Conservation (phyloP, 345 rosid species). For the Syzygium aromaticum region DNA sequence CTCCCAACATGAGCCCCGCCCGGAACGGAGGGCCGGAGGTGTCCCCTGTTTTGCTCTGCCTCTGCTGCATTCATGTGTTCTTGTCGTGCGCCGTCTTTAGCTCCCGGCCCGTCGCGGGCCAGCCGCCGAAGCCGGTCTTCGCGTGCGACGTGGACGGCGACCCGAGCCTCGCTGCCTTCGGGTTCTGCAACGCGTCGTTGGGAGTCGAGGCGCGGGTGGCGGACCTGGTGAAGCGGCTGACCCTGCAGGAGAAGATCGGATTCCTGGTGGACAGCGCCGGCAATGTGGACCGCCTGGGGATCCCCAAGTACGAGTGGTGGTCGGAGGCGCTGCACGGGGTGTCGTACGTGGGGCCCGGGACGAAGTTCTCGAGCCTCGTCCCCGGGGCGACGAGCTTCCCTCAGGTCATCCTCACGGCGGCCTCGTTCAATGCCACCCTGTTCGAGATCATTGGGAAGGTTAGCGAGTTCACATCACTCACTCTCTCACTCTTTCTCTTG, state of each 20-base stretch:
- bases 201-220: slow-evolving; percentile 41
- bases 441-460: slow-evolving; percentile 92
- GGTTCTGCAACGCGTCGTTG: slow-evolving; percentile 47
- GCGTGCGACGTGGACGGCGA: slow-evolving; percentile 59
- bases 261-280: slow-evolving; percentile 44
- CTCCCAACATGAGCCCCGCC: slow-evolving; percentile 6
- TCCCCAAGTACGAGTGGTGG: slow-evolving; percentile 94
- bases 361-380: slow-evolving; percentile 42
- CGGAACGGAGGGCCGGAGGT: slow-evolving; percentile 13
- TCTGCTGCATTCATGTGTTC: neutral
- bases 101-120: slow-evolving; percentile 20
- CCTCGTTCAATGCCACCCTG: slow-evolving; percentile 77
- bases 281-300: slow-evolving; percentile 63
- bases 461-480: neutral
- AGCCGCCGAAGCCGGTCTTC: slow-evolving; percentile 41
- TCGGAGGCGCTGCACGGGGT: slow-evolving; percentile 96
- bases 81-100: neutral
- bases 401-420: slow-evolving; percentile 85
- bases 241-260: slow-evolving; percentile 67
- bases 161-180: slow-evolving; percentile 35
- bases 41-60: slow-evolving; percentile 25
- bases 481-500: neutral
- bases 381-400: slow-evolving; percentile 98
- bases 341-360: slow-evolving; percentile 74
- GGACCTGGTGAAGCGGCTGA: slow-evolving; percentile 66